Base-by-base conservation (phyloP, 2,329 filamentous ascomycete species). In the Dactylellina haptotyla region DNA sequence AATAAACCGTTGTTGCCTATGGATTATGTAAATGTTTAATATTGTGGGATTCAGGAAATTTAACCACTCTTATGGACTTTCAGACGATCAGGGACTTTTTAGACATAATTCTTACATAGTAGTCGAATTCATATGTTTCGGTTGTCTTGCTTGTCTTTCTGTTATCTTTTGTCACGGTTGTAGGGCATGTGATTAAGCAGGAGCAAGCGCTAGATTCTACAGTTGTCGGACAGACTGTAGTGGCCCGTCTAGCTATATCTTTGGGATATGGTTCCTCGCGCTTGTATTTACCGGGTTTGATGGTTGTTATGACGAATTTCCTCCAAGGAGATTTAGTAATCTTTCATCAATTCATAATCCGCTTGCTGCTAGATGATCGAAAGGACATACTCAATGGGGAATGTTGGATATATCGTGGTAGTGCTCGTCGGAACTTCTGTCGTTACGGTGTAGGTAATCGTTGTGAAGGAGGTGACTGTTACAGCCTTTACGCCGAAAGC, bases 201-300 rank as follows among this genome's bases (percentile, higher is more conserved):
- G 59, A 59, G 32, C 67, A 73, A 8, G 67, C 67, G 23, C 66
- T 50, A 10, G 34, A 53, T 39, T 73, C 34, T 9, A 54, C 37
- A 18, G 53, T 30, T 1, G 61, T 46, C 6, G 45, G 53, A 45
- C 67, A 73, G 32, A 66, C 62, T 32, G 67, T 58, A 10, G 25
- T 53, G 5, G 28, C 20, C 1, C 65, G 66, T 20, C 37, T 41
- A 28, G 56, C 20, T 10, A 73, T 14, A 16, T 54, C 59, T 54
- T 61, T 58, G 8, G 43, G 16, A 59, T 59, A 43, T 1, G 16
- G 2, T 16, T 48, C 58, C n/a, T 43, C 57, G 20, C 59, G 37
- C 10, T 53, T 46, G 32, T 46, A 37, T 10, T 37, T 23, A 10
- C 30, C 28, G 20, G 66, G 50, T n/a, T 45, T 16, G 9, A 51